phyloP scores from a whole-genome alignment of 163 green algal species.

The Scenedesmus sp. region DNA sequence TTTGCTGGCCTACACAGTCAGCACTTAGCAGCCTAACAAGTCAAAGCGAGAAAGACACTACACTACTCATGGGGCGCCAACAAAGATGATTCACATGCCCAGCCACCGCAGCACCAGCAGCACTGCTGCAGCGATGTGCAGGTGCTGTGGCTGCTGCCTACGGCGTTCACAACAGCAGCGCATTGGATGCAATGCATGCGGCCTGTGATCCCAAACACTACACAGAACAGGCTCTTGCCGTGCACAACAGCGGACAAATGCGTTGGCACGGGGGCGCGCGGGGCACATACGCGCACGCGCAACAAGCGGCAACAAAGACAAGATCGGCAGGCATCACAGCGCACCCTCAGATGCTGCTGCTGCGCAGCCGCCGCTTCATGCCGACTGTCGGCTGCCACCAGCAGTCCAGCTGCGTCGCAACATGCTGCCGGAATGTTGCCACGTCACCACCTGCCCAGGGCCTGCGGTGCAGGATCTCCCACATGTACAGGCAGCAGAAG shows the following conservation, averaged over 20 bases:
- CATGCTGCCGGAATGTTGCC: background rate
- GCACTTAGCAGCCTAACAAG: background rate
- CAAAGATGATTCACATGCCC: background rate
- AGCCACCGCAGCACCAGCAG: background rate
- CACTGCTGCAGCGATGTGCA: background rate
- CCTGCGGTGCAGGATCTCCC: background rate
- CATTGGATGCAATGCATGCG: background rate
- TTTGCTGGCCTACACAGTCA: background rate
- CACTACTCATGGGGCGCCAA: background rate
- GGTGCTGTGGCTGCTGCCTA: background rate
- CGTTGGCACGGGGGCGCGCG: background rate
- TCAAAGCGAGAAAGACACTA: background rate
- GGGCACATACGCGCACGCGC: background rate
- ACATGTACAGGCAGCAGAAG: slow-evolving; percentile 14
- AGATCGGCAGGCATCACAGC: background rate
- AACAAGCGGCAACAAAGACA: background rate
- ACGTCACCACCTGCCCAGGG: background rate
- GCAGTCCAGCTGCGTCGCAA: background rate
- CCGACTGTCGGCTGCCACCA: background rate
- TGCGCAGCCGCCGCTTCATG: background rate
- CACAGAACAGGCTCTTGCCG: background rate
- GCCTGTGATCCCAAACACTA: background rate
- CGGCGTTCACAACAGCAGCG: background rate
- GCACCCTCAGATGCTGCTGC: background rate
- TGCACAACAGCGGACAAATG: background rate